Conservation (phyloP, 1,284 basidiomycete species). For the Sparassis latifolia region DNA sequence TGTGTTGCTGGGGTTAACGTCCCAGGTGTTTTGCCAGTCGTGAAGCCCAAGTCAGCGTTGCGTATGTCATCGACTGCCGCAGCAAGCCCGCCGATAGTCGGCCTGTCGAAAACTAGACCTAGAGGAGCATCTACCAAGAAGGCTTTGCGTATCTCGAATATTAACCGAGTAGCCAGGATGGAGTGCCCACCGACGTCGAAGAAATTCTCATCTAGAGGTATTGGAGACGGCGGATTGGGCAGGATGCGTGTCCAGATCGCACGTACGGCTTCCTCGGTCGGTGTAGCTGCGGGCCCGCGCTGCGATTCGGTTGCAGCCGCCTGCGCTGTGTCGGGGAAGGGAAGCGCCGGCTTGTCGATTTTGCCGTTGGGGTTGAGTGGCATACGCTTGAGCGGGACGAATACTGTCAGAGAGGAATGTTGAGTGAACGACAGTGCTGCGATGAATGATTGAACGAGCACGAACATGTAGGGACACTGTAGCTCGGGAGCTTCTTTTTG, state of each 20-base stretch:
- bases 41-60: conserved; percentile 78
- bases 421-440: conserved; percentile 1
- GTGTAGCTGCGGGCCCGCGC: conserved; percentile 36
- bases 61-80: conserved; percentile 73
- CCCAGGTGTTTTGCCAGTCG: conserved; percentile 14
- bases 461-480: conserved; percentile 84
- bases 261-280: conserved; percentile 80
- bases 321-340: conserved; percentile 96
- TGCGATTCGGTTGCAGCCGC: conserved; percentile 35
- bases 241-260: conserved; percentile 82
- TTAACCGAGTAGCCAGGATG: conserved; percentile 93
- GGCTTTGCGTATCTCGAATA: conserved; percentile 93
- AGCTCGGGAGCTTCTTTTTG: conserved; percentile 95
- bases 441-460: conserved; percentile 6
- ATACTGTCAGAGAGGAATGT: conserved; percentile 47
- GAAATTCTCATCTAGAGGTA: conserved; percentile 92
- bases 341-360: conserved; percentile 96
- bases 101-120: conserved; percentile 89
- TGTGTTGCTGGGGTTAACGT: not conserved
- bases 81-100: conserved; percentile 82
- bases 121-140: conserved; percentile 92
- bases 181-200: conserved; percentile 99
- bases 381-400: conserved; percentile 93
- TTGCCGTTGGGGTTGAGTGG: conserved; percentile 99
- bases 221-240: conserved; percentile 72